phyloP scores from a whole-genome alignment of 164 flowering plant species.

The Kingdonia uniflora region DNA sequence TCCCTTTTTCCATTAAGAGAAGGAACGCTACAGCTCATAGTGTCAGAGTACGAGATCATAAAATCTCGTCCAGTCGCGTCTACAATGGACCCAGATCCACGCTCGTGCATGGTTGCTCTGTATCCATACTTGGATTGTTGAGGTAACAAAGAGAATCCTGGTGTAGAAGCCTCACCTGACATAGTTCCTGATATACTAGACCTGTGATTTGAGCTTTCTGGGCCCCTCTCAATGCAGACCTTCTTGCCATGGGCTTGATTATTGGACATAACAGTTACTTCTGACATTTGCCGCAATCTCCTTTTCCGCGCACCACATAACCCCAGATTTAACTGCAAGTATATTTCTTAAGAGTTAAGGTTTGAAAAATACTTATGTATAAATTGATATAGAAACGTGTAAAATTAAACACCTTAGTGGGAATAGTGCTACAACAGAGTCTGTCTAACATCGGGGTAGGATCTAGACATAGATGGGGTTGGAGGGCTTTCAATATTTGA shows the following conservation, averaged over 20 bases:
- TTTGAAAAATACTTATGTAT: conserved; percentile 1
- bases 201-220: conserved; percentile 41
- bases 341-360: conserved; percentile 9
- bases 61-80: conserved; percentile 47
- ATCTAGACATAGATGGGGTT: conserved; percentile 77
- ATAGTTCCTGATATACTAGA: conserved; percentile 37
- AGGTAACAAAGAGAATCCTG: conserved; percentile 27
- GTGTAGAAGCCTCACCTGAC: conserved; percentile 31
- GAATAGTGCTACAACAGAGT: conserved; percentile 36
- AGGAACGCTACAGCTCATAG: conserved; percentile 25
- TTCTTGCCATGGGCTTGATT: conserved; percentile 65
- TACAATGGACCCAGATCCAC: conserved; percentile 28
- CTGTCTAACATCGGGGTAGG: conserved; percentile 80
- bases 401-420: conserved; percentile 45
- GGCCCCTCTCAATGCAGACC: conserved; percentile 53
- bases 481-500: conserved; percentile 73
- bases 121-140: conserved; percentile 43
- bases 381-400: background rate
- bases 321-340: conserved; percentile 65
- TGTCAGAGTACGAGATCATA: conserved; percentile 49
- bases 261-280: conserved; percentile 48
- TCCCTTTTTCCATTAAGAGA: conserved; percentile 57
- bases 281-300: conserved; percentile 59
- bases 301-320: conserved; percentile 41
- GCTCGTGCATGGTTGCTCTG: conserved; percentile 44